These are phyloP conservation scores for Tolypocladium amazonense DNA, from an alignment of 2,329 filamentous ascomycete genomes.

Conservation along the genomic window DNA sequence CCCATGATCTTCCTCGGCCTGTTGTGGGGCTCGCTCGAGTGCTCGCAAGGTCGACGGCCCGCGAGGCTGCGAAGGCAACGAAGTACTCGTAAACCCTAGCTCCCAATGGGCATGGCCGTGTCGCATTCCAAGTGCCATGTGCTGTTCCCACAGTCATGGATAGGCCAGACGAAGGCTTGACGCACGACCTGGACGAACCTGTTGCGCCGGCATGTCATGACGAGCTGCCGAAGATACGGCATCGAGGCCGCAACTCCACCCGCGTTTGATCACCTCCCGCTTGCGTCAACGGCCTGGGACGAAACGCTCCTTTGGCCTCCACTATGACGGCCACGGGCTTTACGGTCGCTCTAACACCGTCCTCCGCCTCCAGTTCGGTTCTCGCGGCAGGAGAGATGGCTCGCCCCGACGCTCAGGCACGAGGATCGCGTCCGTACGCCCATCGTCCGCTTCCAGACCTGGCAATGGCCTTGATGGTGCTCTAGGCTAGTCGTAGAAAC, in stretches of 20 bases:
- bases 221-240: neutral
- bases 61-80: neutral
- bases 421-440: neutral
- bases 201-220: neutral
- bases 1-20: neutral
- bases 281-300: neutral
- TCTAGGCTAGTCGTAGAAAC: neutral
- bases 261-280: neutral
- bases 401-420: neutral
- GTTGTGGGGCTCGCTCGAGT: neutral
- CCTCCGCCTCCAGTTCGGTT: too few species aligned
- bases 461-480: neutral
- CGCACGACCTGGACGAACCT: neutral
- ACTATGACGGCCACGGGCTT: neutral
- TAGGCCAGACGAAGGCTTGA: neutral
- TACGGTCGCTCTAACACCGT: neutral
- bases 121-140: neutral
- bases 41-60: neutral
- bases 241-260: neutral
- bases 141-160: neutral
- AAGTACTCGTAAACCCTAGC: neutral
- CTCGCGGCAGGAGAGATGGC: too few species aligned
- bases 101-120: neutral
- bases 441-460: neutral
- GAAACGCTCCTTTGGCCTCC: neutral